A percentile compares a stretch with the other conserved stretches of the same genome.
Evolutionary conservation across 176 grass and related monocot genomes (phyloP).

Genomic region (Stipa capillata): DNA sequence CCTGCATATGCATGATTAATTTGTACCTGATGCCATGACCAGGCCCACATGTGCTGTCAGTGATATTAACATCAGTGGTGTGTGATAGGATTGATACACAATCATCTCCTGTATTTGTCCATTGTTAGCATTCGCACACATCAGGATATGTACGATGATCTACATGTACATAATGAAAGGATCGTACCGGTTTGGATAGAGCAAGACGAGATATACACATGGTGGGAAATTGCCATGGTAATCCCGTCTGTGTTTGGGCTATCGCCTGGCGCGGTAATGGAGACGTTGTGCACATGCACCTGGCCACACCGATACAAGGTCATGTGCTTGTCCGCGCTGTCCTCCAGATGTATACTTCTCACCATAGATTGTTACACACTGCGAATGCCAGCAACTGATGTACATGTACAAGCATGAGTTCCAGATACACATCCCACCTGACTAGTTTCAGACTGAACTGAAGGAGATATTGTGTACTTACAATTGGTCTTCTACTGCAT

Average conservation of each 20-base stretch:
- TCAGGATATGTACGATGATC: neutral
- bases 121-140: neutral
- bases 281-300: conserved; percentile 7
- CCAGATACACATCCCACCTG: neutral
- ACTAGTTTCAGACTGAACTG: neutral
- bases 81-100: conserved; percentile 46
- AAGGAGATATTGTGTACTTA: conserved; percentile 36
- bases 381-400: conserved; percentile 39
- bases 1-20: neutral
- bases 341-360: conserved; percentile 29
- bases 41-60: conserved; percentile 40
- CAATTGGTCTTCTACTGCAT: conserved; percentile 28
- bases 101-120: conserved; percentile 52
- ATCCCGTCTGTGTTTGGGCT: conserved; percentile 87
- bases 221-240: conserved; percentile 7
- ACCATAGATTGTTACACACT: conserved; percentile 35
- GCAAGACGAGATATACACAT: conserved; percentile 31
- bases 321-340: conserved; percentile 59
- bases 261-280: conserved; percentile 35
- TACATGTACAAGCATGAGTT: neutral
- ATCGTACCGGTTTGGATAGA: conserved; percentile 42
- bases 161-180: neutral
- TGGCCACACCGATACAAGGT: conserved; percentile 33
- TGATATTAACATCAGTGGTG: conserved; percentile 27
- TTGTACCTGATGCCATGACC: conserved; percentile 84